Base-by-base conservation (phyloP, 139 green algal species). In the Haematococcus lacustris region DNA sequence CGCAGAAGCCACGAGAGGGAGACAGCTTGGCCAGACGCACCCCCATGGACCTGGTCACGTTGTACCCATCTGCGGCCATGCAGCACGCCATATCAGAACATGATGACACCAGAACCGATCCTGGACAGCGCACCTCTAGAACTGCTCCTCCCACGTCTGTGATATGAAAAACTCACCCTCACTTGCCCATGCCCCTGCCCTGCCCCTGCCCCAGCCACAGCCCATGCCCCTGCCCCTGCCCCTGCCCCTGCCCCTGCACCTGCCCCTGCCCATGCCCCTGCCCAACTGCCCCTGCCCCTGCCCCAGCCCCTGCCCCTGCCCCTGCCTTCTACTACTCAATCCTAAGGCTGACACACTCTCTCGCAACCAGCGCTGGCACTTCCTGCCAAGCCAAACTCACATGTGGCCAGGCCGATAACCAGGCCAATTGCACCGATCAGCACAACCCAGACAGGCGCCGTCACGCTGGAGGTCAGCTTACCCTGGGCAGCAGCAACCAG, bases 1-100 rank as follows among this genome's bases (percentile, higher is more conserved):
- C 60, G 61, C 74, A 68, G 63, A 92, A 92, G 53, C 88, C 88
- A n/a, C 86, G 77, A 7, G 72, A 78, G 64, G 80, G 74, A 0
- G 87, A 83, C 3, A 91, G 69, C 74, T 90, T 89, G 69, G 81
- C 71, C 74, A 90, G 70, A 41, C 82, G 79, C n/a, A 78, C 69
- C 35, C 88, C 88, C 69, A 93, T 80, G 28, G 76, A 68, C 2
- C 80, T 73, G 33, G 85, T 86, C 35, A 91, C 84, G 6, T 88
- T 82, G 81, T 89, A 88, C 43, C 67, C 60, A 38, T 41, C 5
- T 2, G 69, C 13, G 38, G 37, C 35, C 3, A 66, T 34, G 51
- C 9, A 37, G 26, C 38, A 38, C n/a, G 3, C 35, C 33, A 64
- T 26, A 23, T 5, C 66, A 61, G 26, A 40, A 34, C 83, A 82